These are phyloP conservation scores for Raphanus hybrid DNA, from an alignment of 441 rosid species.

Conservation along the genomic window DNA sequence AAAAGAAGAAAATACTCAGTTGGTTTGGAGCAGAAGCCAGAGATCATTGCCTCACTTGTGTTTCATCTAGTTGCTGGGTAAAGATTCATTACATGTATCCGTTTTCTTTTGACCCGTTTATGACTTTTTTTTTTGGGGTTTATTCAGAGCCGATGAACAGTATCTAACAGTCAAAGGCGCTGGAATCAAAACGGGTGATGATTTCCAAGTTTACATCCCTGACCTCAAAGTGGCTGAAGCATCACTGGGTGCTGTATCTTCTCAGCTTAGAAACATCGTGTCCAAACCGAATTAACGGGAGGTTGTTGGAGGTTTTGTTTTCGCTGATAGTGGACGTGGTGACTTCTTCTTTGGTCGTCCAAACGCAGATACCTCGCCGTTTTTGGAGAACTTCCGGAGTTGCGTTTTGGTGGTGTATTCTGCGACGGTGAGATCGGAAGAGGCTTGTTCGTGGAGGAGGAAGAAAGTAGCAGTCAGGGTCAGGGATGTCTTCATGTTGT, in stretches of 20 bases:
- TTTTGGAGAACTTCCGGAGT: constrained; percentile 66
- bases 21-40: constrained; percentile 64
- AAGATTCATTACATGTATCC: not conserved
- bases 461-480: constrained; percentile 8
- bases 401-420: constrained; percentile 66
- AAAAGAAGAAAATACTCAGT: constrained; percentile 60
- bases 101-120: constrained; percentile 2
- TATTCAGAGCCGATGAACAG: constrained; percentile 64
- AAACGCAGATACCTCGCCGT: constrained; percentile 62
- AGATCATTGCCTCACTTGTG: constrained; percentile 54
- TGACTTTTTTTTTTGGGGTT: not conserved
- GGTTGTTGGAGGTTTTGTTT: constrained; percentile 48
- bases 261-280: constrained; percentile 43
- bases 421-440: constrained; percentile 43
- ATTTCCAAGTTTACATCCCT: constrained; percentile 62
- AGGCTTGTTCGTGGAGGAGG: constrained; percentile 37
- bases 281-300: constrained; percentile 39
- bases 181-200: constrained; percentile 70
- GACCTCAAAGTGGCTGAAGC: constrained; percentile 50
- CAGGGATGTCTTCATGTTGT: constrained; percentile 55
- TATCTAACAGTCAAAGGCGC: constrained; percentile 58
- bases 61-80: constrained; percentile 66
- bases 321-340: constrained; percentile 53
- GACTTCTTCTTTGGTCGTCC: constrained; percentile 49
- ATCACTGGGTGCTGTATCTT: constrained; percentile 47